Evolutionary conservation across 306 rosid species (phyloP), one percentile per base, ranked within the genome.

Genomic region (Hippophae tibetana): DNA sequence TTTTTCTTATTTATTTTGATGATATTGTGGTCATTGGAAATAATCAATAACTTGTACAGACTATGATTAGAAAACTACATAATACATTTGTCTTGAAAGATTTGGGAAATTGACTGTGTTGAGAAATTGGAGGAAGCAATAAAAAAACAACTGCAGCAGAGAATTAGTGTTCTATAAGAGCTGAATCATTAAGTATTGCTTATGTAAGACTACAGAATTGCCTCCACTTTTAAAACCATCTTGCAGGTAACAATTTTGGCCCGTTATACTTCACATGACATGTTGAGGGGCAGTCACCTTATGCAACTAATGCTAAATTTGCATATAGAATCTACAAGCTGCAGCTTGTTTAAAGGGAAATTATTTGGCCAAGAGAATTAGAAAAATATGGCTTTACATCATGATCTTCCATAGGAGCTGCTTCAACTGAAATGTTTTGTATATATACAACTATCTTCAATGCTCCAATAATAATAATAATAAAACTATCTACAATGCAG

Each of bases 51-150:
- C 23, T 18, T 18, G 0, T 18, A 18, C 23, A 18, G 23, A 18
- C 23, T 18, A 18, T 18, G 23, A 18, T 18, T 18, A 18, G 1
- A 18, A 18, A 18, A 18, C 1, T 18, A 1, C 23, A 18, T 18
- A 18, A 18, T 0, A 18, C 23, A 18, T 18, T 18, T 18, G 23
- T 0, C 23, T 18, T 18, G 23, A 18, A 18, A 18, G 1, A 18
- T 18, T 18, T 18, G 23, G 23, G 23, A n/a, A n/a, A n/a, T 82
- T 75, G 95, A 87, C 73, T 47, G 66, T 65, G 94, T 68, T 56
- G 92, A 83, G 72, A 87, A 83, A 70, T 73, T 85, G 82, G 96
- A 90, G 81, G 97, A 83, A 61, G 84, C 92, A 41, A 61, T 90
- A 62, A 90, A 83, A n/a, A 83, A 58, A 77, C 68, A 74, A 84